These are phyloP conservation scores for Pseudoturritis turrita DNA, from an alignment of 345 rosid genomes.

Conservation along the genomic window DNA sequence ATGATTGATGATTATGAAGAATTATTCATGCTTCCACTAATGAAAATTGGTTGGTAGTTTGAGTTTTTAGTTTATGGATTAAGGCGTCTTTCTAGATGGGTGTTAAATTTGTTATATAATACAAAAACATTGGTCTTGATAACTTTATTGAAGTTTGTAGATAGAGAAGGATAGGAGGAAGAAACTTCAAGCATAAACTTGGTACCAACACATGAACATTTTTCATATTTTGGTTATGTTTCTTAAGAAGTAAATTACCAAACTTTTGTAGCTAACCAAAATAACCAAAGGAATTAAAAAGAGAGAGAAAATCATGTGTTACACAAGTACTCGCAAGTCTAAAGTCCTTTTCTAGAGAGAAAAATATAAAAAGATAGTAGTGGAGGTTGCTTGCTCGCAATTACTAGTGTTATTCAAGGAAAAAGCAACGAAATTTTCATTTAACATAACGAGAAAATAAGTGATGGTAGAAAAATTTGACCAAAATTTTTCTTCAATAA, in stretches of 20 bases:
- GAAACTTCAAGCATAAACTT: slow-evolving; percentile 17
- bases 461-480: neutral
- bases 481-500: neutral
- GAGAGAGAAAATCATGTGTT: neutral
- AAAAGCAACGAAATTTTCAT: neutral
- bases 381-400: slow-evolving; percentile 27
- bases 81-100: neutral
- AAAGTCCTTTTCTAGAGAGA: slow-evolving; percentile 15
- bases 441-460: neutral
- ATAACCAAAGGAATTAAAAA: neutral
- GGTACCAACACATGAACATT: neutral
- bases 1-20: neutral
- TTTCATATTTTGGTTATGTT: neutral
- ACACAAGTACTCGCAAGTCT: slow-evolving; percentile 10
- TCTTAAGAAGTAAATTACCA: neutral
- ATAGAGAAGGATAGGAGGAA: neutral
- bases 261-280: neutral
- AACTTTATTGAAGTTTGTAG: neutral
- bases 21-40: neutral
- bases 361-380: neutral
- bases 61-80: slow-evolving; percentile 5
- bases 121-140: neutral
- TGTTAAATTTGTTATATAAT: neutral
- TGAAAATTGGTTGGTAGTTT: neutral
- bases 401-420: neutral